Percentiles rank a stretch among this genome's conserved stretches.
phyloP scores from a whole-genome alignment of 805 yeast species.

The Tetrapisispora namnaoensis region DNA sequence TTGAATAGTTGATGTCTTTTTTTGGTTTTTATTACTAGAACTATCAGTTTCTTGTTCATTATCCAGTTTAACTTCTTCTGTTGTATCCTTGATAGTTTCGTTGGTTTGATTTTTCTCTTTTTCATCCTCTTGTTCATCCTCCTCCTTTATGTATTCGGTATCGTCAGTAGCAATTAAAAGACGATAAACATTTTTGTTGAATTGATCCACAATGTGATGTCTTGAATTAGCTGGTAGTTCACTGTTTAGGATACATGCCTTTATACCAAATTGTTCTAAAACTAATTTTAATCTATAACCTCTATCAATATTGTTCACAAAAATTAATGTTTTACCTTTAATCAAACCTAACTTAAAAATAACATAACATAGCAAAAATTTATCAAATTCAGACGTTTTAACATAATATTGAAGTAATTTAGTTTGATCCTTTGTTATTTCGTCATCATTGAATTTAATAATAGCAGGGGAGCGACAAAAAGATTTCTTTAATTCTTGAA shows the following conservation, averaged over 20 bases:
- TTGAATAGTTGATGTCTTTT: conserved; percentile 23
- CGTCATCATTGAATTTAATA: conserved; percentile 67
- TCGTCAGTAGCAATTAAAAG: conserved; percentile 94
- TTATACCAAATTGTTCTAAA: conserved; percentile 89
- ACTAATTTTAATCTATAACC: conserved; percentile 87
- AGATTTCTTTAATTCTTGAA: conserved; percentile 60
- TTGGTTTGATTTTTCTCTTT: conserved; percentile 20
- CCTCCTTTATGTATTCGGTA: conserved; percentile 47
- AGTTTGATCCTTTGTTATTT: conserved; percentile 39
- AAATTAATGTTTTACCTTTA: conserved; percentile 82
- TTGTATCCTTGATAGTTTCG: conserved; percentile 7
- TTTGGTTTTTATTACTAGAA: conserved; percentile 6
- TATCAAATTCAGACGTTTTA: conserved; percentile 80
- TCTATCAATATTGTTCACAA: conserved; percentile 91
- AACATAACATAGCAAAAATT: conserved; percentile 81
- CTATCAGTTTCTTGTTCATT: conserved; percentile 7
- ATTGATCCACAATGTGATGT: conserved; percentile 90
- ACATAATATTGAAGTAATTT: conserved; percentile 80
- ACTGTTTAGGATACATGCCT: conserved; percentile 77
- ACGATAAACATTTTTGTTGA: conserved; percentile 79
- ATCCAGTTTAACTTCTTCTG: conserved; percentile 8
- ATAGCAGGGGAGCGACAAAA: conserved; percentile 81
- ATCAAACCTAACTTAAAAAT: conserved; percentile 80
- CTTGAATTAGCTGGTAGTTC: conserved; percentile 91
- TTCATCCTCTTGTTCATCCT: conserved; percentile 35